Base-by-base conservation (phyloP, 345 rosid genomes). In the Aquilaria sinensis region DNA sequence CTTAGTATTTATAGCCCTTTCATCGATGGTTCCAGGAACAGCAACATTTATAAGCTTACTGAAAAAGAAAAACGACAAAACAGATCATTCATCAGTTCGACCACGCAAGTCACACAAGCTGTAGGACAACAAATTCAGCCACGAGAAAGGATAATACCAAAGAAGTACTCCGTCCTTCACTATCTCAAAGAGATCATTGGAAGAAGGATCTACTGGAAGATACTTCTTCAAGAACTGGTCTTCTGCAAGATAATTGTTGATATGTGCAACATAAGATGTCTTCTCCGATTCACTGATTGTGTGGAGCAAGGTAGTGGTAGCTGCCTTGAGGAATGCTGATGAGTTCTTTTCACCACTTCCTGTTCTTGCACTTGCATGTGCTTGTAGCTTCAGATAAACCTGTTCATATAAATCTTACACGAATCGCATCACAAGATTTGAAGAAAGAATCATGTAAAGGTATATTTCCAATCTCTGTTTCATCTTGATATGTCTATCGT, bases 11-110 rank as follows among this genome's bases (percentile, higher is more conserved):
- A 94, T 86, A 10, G 99, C 92, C 59, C 99, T 84, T 80, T 94
- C 99, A 73, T 94, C 99, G 48, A 94, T 94, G 29, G 99, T 94
- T 54, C 96, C 97, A 54, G 98, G 97, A 80, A 93, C 98, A 12
- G 98, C 98, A 72, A 93, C 92, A 75, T 93, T 90, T 70, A 90
- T 90, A 70, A 94, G 99, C 67, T 94, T 94, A 76, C 97, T 94
- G 84, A 86, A 73, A 47, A 52, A 65, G 51, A 68, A 58, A 33
- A 47, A 58, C 62, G 45, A 3, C 30, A 16, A 53, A 67, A 56
- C 66, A 43, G 60, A 50, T 23, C 11, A 52, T 31, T 33, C 15
- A 62, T 32, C 43, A 37, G 43, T 37, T 37, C 43, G 43, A 3
- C 43, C 43, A 37, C 8, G 43, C 43, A 37, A 37, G 7, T 8